A percentile compares a stretch with the other conserved stretches of the same genome.
These are phyloP conservation scores for Aspergillus ruber DNA, from an alignment of 2,329 filamentous ascomycete genomes.

Conservation along the genomic window DNA sequence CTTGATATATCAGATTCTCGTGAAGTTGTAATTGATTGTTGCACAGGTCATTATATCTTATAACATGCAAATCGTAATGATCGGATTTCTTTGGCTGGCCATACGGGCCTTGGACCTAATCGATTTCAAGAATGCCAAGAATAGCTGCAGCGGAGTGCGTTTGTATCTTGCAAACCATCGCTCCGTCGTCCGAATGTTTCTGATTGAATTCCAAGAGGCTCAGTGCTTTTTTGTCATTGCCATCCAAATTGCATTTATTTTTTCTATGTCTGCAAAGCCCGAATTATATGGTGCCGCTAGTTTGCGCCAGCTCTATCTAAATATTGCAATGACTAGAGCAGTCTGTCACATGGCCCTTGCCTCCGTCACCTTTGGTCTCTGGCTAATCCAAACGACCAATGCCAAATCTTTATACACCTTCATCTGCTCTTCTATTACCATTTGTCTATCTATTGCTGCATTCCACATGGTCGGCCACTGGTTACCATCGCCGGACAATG, in stretches of 20 bases:
- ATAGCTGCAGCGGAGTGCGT: too few species aligned
- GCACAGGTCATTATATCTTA: not conserved
- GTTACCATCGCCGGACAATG: too few species aligned
- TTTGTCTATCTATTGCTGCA: not conserved
- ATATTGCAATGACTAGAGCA: not conserved
- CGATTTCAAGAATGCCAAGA: not conserved
- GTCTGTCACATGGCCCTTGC: not conserved
- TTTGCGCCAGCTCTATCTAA: not conserved
- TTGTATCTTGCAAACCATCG: too few species aligned
- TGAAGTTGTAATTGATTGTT: too few species aligned
- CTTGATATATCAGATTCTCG: too few species aligned
- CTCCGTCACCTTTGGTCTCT: not conserved
- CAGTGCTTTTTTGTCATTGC: constrained; percentile 7
- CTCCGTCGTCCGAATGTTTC: too few species aligned
- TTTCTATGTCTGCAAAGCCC: not conserved
- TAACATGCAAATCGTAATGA: not conserved
- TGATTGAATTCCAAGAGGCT: constrained; percentile 7
- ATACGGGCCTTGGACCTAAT: not conserved
- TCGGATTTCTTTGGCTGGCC: not conserved
- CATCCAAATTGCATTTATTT: not conserved
- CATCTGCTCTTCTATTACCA: not conserved
- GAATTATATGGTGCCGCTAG: not conserved
- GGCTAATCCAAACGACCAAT: not conserved
- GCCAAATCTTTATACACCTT: not conserved
- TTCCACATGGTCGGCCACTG: not conserved